Conservation (phyloP, 2,329 filamentous ascomycete genomes). For the Aurifilum marmelostoma region DNA sequence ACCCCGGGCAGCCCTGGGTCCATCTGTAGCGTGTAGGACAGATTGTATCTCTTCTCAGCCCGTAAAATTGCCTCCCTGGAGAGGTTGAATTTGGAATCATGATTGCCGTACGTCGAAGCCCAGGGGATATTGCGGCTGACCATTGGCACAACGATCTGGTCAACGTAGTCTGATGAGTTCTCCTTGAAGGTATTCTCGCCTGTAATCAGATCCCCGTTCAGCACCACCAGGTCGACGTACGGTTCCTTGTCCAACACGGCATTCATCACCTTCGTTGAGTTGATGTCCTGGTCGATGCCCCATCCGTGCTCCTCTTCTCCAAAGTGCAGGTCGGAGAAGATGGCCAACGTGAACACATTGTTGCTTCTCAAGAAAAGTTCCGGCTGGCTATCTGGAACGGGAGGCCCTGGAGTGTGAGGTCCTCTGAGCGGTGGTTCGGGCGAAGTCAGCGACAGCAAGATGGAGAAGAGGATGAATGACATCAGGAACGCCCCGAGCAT, state of each 20-base stretch:
- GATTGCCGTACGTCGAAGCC: constrained; percentile 73
- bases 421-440: neutral
- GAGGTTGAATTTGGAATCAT: constrained; percentile 65
- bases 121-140: constrained; percentile 59
- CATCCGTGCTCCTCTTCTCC: constrained; percentile 50
- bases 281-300: constrained; percentile 56
- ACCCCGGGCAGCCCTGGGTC: constrained; percentile 42
- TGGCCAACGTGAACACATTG: constrained; percentile 34
- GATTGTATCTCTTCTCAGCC: constrained; percentile 39
- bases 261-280: constrained; percentile 60
- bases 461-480: neutral
- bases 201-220: constrained; percentile 74
- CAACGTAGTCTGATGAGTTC: constrained; percentile 61
- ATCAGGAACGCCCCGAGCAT: neutral
- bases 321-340: constrained; percentile 62
- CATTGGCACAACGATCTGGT: constrained; percentile 62
- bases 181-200: constrained; percentile 63
- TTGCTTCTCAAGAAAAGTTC: constrained; percentile 2
- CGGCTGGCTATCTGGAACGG: neutral
- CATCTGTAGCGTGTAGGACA: constrained; percentile 40
- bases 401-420: neutral
- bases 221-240: constrained; percentile 61
- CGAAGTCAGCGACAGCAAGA: neutral
- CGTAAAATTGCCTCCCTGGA: constrained; percentile 46
- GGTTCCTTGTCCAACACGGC: constrained; percentile 59